Evolutionary conservation across 2,329 filamentous ascomycete species (phyloP).

Genomic region (Aquanectria penicillioides): DNA sequence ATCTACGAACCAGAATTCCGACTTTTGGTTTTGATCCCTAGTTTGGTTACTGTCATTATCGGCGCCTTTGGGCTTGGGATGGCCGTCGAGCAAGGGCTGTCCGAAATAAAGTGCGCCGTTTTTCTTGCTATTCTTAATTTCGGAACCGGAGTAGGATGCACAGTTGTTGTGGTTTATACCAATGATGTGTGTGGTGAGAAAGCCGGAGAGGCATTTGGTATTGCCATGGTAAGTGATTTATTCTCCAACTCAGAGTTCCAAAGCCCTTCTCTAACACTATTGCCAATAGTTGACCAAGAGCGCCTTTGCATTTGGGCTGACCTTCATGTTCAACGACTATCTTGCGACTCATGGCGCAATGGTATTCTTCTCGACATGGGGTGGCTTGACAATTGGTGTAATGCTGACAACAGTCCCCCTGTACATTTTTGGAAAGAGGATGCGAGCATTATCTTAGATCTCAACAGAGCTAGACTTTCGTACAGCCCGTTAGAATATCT

Average conservation of each 20-base stretch:
- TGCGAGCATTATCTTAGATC: neutral
- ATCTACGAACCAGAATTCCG: constrained; percentile 10
- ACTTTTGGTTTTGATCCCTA: neutral
- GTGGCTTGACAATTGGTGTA: neutral
- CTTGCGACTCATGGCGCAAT: neutral
- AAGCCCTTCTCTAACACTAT: neutral
- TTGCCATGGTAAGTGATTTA: neutral
- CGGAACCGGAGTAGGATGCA: constrained; percentile 7
- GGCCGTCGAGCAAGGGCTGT: neutral
- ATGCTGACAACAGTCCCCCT: neutral
- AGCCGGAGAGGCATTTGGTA: constrained; percentile 5
- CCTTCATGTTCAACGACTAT: constrained; percentile 8
- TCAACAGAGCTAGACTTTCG: too few relatives aligned
- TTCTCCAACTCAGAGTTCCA: neutral
- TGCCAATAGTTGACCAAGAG: constrained; percentile 4
- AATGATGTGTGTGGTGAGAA: constrained; percentile 5
- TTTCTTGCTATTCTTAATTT: constrained; percentile 9
- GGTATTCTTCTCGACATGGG: constrained; percentile 11
- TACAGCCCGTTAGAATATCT: too few relatives aligned
- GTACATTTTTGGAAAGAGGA: constrained; percentile 5
- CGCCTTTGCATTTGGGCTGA: constrained; percentile 7
- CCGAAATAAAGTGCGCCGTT: neutral
- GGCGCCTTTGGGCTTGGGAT: constrained; percentile 1
- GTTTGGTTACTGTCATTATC: neutral
- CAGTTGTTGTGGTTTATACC: constrained; percentile 4